These are phyloP conservation scores for Gloeopeniophorella convolvens DNA, from an alignment of 768 basidiomycete genomes.

Conservation along the genomic window DNA sequence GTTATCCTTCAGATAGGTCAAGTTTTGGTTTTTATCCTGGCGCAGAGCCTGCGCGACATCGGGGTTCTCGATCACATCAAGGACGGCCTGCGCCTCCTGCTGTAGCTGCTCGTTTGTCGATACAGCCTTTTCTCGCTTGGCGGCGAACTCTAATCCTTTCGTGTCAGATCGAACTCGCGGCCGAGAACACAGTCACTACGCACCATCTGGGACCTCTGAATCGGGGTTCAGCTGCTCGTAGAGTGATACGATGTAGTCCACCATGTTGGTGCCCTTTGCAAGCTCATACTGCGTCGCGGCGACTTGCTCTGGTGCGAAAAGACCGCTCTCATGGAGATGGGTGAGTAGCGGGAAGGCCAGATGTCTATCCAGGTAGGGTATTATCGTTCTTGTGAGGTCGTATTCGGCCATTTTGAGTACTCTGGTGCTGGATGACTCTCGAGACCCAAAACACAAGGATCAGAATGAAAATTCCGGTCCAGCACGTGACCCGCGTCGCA, in stretches of 20 bases:
- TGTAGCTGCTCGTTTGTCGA: slow-evolving; percentile 79
- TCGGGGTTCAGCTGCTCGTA: slow-evolving; percentile 76
- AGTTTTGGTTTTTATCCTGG: slow-evolving; percentile 95
- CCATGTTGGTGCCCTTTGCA: slow-evolving; percentile 96
- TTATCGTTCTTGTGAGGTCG: slow-evolving; percentile 87
- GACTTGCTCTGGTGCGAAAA: slow-evolving; percentile 77
- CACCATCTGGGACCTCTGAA: slow-evolving; percentile 63
- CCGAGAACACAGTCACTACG: slow-evolving; percentile 18
- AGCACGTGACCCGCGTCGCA: neutral
- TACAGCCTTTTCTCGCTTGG: slow-evolving; percentile 76
- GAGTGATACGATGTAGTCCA: slow-evolving; percentile 82
- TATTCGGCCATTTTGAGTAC: slow-evolving; percentile 65
- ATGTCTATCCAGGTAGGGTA: slow-evolving; percentile 92
- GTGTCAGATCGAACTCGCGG: slow-evolving; percentile 1
- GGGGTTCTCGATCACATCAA: slow-evolving; percentile 95
- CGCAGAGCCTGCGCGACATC: slow-evolving; percentile 92
- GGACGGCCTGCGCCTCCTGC: slow-evolving; percentile 85
- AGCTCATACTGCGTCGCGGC: slow-evolving; percentile 94
- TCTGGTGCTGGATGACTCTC: too few species aligned
- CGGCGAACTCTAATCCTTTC: slow-evolving; percentile 61
- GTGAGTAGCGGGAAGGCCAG: slow-evolving; percentile 88
- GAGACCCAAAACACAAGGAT: neutral
- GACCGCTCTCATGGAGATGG: slow-evolving; percentile 68
- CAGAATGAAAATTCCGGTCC: neutral
- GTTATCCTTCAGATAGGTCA: slow-evolving; percentile 90